Evolutionary conservation across 805 yeast species (phyloP).

Genomic region (Saccharomycopsis sp.): DNA sequence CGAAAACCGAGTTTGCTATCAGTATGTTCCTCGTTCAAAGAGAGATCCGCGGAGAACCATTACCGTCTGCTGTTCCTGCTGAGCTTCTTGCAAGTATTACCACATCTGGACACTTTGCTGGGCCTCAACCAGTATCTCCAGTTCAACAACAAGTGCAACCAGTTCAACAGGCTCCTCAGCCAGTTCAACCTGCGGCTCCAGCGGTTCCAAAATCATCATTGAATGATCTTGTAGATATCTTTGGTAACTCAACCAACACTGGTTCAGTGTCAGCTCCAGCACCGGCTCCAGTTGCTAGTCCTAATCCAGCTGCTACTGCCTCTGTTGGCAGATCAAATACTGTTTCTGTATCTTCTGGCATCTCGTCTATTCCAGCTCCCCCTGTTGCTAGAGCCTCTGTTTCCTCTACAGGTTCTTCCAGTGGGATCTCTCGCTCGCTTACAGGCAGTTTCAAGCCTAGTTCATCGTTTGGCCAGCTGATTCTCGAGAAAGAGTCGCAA

Average conservation of each 20-base stretch:
- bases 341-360: too few relatives aligned
- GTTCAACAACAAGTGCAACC: too few relatives aligned
- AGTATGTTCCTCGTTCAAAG: conserved; percentile 92
- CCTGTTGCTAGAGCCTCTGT: conserved; percentile 9
- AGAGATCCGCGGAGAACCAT: conserved; percentile 64
- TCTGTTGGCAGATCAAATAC: too few relatives aligned
- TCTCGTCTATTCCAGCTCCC: conserved; percentile 1
- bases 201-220: conserved; percentile 19
- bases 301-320: neutral
- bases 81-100: conserved; percentile 39
- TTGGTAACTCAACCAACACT: conserved; percentile 29
- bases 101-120: conserved; percentile 28
- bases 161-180: too few relatives aligned
- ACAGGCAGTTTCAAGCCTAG: conserved; percentile 53
- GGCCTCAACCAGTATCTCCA: conserved; percentile 20
- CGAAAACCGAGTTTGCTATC: conserved; percentile 78
- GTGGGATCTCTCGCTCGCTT: conserved; percentile 21
- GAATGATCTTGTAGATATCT: conserved; percentile 20
- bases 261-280: too few relatives aligned
- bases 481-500: conserved; percentile 34
- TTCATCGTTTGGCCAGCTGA: conserved; percentile 77
- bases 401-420: conserved; percentile 28
- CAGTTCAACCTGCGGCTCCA: conserved; percentile 19
- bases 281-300: conserved; percentile 17
- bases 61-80: conserved; percentile 76